phyloP scores from a whole-genome alignment of 148 eudicot species.

The Beta vulgaris region DNA sequence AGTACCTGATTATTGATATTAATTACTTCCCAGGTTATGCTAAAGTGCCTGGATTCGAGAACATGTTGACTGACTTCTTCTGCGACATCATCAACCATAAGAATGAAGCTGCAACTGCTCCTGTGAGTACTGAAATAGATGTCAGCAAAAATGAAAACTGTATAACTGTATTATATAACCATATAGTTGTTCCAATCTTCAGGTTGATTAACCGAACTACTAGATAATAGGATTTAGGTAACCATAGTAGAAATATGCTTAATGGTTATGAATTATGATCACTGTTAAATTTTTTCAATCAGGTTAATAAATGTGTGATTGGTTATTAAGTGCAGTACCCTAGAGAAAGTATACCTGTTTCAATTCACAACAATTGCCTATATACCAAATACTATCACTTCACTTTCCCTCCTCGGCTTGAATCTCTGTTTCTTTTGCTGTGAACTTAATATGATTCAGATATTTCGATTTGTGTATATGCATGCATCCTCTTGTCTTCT shows the following conservation, averaged over 20 bases:
- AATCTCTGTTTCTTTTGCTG: too few species aligned
- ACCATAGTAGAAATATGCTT: neutral
- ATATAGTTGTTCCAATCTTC: neutral
- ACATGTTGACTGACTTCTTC: conserved; percentile 56
- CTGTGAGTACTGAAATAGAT: neutral
- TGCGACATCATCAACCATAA: conserved; percentile 31
- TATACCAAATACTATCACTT: too few species aligned
- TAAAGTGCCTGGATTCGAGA: conserved; percentile 60
- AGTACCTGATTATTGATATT: conserved; percentile 60
- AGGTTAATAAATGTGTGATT: too few species aligned
- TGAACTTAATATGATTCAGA: too few species aligned
- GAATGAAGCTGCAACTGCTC: neutral
- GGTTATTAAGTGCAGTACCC: too few species aligned
- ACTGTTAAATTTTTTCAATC: neutral
- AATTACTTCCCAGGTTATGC: conserved; percentile 84
- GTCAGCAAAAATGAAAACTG: neutral
- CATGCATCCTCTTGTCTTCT: too few species aligned
- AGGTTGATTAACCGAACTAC: neutral
- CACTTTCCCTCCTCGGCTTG: too few species aligned
- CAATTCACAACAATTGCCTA: too few species aligned
- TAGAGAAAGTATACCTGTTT: too few species aligned
- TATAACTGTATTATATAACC: neutral
- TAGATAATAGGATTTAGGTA: neutral
- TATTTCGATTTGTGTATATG: too few species aligned
- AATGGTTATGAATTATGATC: neutral